Conservation (phyloP, 2,329 filamentous ascomycete genomes). For the Xylaria sp. region DNA sequence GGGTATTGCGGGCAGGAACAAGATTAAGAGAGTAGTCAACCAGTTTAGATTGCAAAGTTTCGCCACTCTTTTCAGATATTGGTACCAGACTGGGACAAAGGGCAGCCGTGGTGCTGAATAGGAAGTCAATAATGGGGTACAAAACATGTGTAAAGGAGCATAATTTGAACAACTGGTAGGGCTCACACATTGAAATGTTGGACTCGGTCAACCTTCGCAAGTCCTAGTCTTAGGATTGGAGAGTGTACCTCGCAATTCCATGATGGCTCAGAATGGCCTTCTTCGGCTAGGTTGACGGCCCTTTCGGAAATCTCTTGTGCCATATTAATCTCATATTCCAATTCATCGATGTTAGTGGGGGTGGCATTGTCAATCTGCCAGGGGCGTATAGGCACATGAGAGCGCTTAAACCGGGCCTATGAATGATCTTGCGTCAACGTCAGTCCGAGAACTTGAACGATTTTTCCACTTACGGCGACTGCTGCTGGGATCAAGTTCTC, state of each 20-base stretch:
- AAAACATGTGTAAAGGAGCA: background rate
- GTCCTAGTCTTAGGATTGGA: constrained; percentile 1
- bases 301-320: constrained; percentile 4
- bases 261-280: constrained; percentile 6
- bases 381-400: background rate
- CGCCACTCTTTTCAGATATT: background rate
- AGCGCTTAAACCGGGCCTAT: background rate
- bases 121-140: background rate
- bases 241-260: constrained; percentile 4
- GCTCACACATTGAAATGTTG: constrained; percentile 7
- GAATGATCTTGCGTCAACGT: background rate
- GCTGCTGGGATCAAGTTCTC: background rate
- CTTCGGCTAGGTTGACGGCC: background rate
- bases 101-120: background rate
- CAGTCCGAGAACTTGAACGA: background rate
- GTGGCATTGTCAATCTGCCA: constrained; percentile 4
- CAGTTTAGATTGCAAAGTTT: background rate
- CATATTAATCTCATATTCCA: constrained; percentile 3
- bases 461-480: background rate
- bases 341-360: background rate
- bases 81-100: background rate
- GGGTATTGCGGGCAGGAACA: background rate
- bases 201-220: background rate
- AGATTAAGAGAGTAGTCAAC: constrained; percentile 2
- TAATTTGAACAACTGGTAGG: background rate